Percentiles rank a stretch among this genome's conserved stretches.
phyloP scores from a whole-genome alignment of 305 asterid species.

The Fraxinus platypoda region DNA sequence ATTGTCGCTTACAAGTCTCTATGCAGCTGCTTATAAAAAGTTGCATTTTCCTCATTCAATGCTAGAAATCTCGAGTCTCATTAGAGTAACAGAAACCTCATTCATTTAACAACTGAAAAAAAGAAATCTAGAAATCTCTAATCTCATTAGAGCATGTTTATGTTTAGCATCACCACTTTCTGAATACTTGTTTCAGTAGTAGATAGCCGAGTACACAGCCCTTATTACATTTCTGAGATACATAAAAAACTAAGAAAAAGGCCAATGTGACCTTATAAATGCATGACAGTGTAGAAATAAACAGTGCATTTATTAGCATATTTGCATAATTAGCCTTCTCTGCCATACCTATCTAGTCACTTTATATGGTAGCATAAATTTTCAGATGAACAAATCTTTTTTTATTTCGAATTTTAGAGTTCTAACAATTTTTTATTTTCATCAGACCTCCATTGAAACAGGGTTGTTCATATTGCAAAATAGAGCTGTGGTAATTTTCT shows the following conservation, averaged over 20 bases:
- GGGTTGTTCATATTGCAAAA: not conserved
- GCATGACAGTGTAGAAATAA: not conserved
- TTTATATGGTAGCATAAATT: not conserved
- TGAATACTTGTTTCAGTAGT: not conserved
- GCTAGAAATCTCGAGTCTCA: not conserved
- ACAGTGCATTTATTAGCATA: not conserved
- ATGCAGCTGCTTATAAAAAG: not conserved
- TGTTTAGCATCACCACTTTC: not conserved
- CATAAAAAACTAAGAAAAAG: not conserved
- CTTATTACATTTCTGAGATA: not conserved
- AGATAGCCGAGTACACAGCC: not conserved
- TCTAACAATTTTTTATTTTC: conserved; percentile 20
- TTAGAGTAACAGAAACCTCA: too few species aligned
- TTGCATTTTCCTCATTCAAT: not conserved
- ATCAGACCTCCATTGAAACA: not conserved
- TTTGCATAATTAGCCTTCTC: not conserved
- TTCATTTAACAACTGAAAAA: too few species aligned
- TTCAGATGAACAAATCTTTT: too few species aligned
- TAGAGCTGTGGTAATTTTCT: not conserved
- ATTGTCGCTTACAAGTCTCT: not conserved
- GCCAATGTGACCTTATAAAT: not conserved
- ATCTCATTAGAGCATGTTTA: not conserved
- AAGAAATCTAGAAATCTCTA: too few species aligned
- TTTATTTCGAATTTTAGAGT: too few species aligned
- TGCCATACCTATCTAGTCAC: not conserved